Evolutionary conservation across 1,284 basidiomycete species (phyloP).

Genomic region (Trichosporon sp.): DNA sequence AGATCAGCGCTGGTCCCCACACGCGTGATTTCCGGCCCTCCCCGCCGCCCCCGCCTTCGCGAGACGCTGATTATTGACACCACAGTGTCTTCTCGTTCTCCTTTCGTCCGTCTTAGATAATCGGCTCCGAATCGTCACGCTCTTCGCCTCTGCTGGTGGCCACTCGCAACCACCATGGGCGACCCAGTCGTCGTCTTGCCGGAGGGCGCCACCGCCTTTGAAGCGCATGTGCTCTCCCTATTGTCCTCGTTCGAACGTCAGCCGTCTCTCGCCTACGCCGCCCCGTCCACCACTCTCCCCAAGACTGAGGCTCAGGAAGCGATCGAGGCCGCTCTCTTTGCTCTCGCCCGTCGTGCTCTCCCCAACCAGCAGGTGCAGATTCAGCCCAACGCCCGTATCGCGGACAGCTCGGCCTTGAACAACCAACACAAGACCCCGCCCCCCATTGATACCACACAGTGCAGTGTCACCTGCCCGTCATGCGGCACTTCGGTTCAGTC

Average conservation of each 20-base stretch:
- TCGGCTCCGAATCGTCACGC: neutral
- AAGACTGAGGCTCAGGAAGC: constrained; percentile 38
- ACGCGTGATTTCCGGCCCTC: neutral
- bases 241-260: constrained; percentile 34
- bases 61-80: neutral
- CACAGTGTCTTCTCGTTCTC: neutral
- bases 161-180: constrained; percentile 11
- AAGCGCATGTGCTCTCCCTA: constrained; percentile 38
- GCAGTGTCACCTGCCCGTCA: constrained; percentile 25
- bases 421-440: constrained; percentile 27
- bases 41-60: neutral
- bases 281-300: constrained; percentile 24
- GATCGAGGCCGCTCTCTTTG: constrained; percentile 39
- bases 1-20: neutral
- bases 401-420: constrained; percentile 5
- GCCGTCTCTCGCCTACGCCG: constrained; percentile 40
- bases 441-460: constrained; percentile 29
- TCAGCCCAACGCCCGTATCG: neutral
- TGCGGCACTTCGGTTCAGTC: constrained; percentile 24
- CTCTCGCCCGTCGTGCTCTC: constrained; percentile 33
- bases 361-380: neutral
- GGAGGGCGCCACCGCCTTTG: constrained; percentile 28
- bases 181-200: constrained; percentile 11
- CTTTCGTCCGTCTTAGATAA: neutral
- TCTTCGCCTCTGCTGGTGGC: neutral